Base-by-base conservation (phyloP, 352 stramenopile genomes). In the Blastocystis hominis region DNA sequence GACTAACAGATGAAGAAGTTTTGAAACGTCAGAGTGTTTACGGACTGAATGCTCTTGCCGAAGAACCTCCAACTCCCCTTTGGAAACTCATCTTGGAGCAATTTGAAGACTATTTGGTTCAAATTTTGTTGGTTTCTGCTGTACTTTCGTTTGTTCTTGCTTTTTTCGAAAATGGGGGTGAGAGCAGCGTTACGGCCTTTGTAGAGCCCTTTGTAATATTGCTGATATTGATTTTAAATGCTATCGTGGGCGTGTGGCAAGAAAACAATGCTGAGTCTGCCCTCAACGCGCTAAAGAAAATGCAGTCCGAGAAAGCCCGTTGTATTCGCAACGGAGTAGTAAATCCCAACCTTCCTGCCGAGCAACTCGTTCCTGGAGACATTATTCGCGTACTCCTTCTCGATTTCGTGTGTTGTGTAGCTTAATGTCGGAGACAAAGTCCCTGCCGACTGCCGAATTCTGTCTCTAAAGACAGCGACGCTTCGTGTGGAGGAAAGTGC, bases 131-230 rank as follows among this genome's bases (percentile, higher is more conserved):
- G 20, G 93, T 93, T 7, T 96, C 97, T 0, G 96, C 97, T 0
- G 91, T 96, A 3, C 91, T 98, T 54, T 98, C 93, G 53, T 97
- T 94, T 75, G 90, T 94, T 20, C 94, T 99, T 59, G 96, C 95
- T 20, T 92, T 94, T 88, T 92, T 97, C 92, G 90, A 92, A 92
- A 92, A 86, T 47, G 59, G 59, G n/a, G 63, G 63, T 93, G 24
- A 84, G 90, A 55, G 92, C 93, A 92, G 93, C 81, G 92, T 96
- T 84, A 91, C 91, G 56, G 93, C 92, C 30, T 98, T 98, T 89
- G 94, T 98, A 17, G 96, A 99, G 91, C 96, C 96, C 15, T 88
- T 97, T 15, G 96, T 98, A 61, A 99, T 99, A 89, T 89, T 98
- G 6, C 90, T 96, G 24, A 98, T 86, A 78, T 54, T 86, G 36